Evolutionary conservation across 306 rosid genomes (phyloP).

Genomic region (peach (Prunus persica)): DNA sequence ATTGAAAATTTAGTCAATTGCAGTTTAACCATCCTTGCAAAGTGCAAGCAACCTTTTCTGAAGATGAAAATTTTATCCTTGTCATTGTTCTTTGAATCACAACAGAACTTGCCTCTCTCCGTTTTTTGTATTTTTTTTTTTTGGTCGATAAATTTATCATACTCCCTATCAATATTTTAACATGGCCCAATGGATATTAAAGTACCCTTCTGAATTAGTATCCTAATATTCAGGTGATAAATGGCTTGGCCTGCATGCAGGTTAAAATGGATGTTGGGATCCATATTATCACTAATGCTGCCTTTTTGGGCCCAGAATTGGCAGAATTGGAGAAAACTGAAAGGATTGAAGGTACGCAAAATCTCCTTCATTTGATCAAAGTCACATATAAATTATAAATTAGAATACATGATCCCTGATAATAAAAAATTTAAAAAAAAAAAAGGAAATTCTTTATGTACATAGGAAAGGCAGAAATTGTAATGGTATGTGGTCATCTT

Average conservation of each 20-base stretch:
- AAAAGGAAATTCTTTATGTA: neutral
- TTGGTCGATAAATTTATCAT: too few species aligned
- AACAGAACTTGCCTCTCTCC: too few species aligned
- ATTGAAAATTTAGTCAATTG: too few species aligned
- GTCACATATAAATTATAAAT: neutral
- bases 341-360: slow-evolving; percentile 21
- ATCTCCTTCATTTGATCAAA: neutral
- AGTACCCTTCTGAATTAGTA: too few species aligned
- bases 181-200: too few species aligned
- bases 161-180: too few species aligned
- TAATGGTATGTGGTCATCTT: neutral
- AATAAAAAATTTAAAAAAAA: neutral
- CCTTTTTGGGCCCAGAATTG: slow-evolving; percentile 4
- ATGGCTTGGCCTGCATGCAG: neutral
- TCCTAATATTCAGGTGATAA: too few species aligned
- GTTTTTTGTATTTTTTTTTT: too few species aligned
- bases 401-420: neutral
- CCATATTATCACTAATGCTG: slow-evolving; percentile 14
- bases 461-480: slow-evolving; percentile 46
- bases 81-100: too few species aligned
- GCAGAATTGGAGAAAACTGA: slow-evolving; percentile 12
- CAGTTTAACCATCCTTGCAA: too few species aligned
- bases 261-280: slow-evolving; percentile 35
- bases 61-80: too few species aligned
- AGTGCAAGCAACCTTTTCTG: too few species aligned